Evolutionary conservation across 495 filamentous ascomycete species (phyloP).

Genomic region (Rhypophila decipiens): DNA sequence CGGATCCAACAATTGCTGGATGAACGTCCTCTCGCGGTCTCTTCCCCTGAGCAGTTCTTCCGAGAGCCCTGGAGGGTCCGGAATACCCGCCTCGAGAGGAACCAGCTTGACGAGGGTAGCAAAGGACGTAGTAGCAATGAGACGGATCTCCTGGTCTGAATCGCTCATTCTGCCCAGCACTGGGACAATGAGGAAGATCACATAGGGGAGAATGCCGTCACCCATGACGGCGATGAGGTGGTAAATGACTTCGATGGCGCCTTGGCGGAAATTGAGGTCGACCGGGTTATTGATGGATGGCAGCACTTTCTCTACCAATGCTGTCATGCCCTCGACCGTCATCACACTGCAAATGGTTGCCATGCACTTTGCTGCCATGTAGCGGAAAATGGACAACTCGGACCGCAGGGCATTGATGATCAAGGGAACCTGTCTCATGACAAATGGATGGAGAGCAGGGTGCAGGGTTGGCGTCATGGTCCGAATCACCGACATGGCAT

Average conservation of each 20-base stretch:
- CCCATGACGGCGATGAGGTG: slow-evolving; percentile 98
- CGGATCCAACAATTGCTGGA: slow-evolving; percentile 88
- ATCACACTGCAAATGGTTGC: slow-evolving; percentile 96
- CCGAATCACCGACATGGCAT: slow-evolving; percentile 86
- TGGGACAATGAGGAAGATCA: slow-evolving; percentile 98
- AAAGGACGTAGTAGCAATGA: slow-evolving; percentile 94
- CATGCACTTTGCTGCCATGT: slow-evolving; percentile 95
- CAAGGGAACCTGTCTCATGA: slow-evolving; percentile 76
- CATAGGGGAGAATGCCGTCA: slow-evolving; percentile 89
- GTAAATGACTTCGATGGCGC: slow-evolving; percentile 89
- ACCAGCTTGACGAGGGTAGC: slow-evolving; percentile 97
- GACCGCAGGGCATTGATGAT: slow-evolving; percentile 82
- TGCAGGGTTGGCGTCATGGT: slow-evolving; percentile 83
- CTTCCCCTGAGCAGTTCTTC: slow-evolving; percentile 80
- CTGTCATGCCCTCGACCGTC: slow-evolving; percentile 89
- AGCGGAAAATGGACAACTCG: slow-evolving; percentile 81
- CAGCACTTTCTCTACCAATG: slow-evolving; percentile 85
- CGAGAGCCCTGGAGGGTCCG: slow-evolving; percentile 89
- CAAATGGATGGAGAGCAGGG: slow-evolving; percentile 63
- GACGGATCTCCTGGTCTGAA: slow-evolving; percentile 87
- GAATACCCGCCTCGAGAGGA: slow-evolving; percentile 95
- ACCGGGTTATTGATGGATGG: slow-evolving; percentile 83
- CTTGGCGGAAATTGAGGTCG: slow-evolving; percentile 82
- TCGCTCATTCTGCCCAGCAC: slow-evolving; percentile 99
- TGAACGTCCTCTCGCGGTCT: slow-evolving; percentile 91